Evolutionary conservation across 2,329 filamentous ascomycete species (phyloP), one percentile per base, ranked within the genome.

Genomic region (Trichoderma arundinaceum): DNA sequence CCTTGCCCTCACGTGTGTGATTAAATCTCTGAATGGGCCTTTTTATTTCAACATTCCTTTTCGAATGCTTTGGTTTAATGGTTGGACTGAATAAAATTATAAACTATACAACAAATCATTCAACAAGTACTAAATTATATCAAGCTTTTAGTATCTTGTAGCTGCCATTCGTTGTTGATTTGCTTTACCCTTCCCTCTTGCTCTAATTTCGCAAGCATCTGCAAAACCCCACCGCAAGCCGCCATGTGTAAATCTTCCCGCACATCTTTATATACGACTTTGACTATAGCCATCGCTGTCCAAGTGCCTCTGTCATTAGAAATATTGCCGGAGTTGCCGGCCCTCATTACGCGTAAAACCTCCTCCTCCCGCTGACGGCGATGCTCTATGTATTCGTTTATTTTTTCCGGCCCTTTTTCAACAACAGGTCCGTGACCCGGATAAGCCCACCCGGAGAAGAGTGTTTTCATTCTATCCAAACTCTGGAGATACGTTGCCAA

Each of bases 401-500:
- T 90, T 74, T 88, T 94, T 28, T 79, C 81, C 28, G 83, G 85
- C 0, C 91, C 92, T 68, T 95, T 85, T 43, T 88, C 85, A 28
- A 98, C 83, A 3, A 95, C 86, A 0, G 89, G 84, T 0, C 95
- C 95, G 73, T 99, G 95, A 4, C 92, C 94, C 0, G 95, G 94
- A 75, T 97, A 98, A 1, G 89, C 92, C 54, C 86, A 82, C 1
- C 91, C 90, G 0, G 77, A 77, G 71, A 92, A 91, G 7, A 88
- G 79, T 22, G 78, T 76, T 52, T 82, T 81, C 92, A 96, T 95
- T 69, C 82, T 83, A 44, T 87, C 82, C 12, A 97, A 80, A 66
- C 88, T 92, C 19, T 76, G 74, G 68, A 96, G 80, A 74, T 96
- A 97, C 0, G 80, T 79, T 1, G 79, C 76, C 8, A 96, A 81